A percentile compares a stretch with the other conserved stretches of the same genome.
Conservation (phyloP, 225 moss, liverwort and hornwort genomes). For the Polytrichum commune region DNA sequence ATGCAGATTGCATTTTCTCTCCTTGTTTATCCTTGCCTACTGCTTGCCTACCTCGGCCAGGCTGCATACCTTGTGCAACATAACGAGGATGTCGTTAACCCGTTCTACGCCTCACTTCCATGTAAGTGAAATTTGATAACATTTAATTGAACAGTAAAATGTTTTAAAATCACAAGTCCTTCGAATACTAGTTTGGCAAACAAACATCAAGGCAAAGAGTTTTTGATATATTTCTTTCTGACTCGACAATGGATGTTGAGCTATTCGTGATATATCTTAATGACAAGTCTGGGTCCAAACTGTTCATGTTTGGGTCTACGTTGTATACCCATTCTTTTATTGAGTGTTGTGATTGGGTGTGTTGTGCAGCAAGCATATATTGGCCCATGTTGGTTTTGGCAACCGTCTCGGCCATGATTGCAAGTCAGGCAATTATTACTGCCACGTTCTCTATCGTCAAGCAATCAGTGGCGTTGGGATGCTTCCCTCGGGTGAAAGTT, state of each 20-base stretch:
- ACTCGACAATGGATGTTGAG: too few relatives aligned
- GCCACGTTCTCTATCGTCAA: slow-evolving; percentile 94
- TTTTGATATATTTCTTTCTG: too few relatives aligned
- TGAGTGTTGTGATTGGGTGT: too few relatives aligned
- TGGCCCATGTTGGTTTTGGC: slow-evolving; percentile 94
- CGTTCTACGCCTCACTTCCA: slow-evolving; percentile 86
- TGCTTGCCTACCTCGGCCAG: slow-evolving; percentile 83
- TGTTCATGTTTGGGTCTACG: too few relatives aligned
- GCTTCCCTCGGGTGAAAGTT: slow-evolving; percentile 90
- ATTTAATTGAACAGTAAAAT: too few relatives aligned
- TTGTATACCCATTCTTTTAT: too few relatives aligned
- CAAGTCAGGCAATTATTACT: slow-evolving; percentile 96
- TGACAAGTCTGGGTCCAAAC: too few relatives aligned
- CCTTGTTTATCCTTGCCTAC: slow-evolving; percentile 74
- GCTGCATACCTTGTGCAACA: slow-evolving; percentile 70
- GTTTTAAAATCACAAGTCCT: too few relatives aligned
- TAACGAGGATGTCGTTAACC: slow-evolving; percentile 45
- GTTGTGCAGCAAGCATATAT: slow-evolving; percentile 28
- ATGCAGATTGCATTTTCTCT: slow-evolving; percentile 74
- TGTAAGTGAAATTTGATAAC: slow-evolving; percentile 29
- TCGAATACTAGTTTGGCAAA: too few relatives aligned
- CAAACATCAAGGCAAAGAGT: too few relatives aligned
- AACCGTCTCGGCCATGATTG: slow-evolving; percentile 80
- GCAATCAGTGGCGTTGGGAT: slow-evolving; percentile 75
- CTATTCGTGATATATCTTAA: too few relatives aligned